Evolutionary conservation across 2,329 filamentous ascomycete species (phyloP).

Genomic region (Fusarium equiseti): DNA sequence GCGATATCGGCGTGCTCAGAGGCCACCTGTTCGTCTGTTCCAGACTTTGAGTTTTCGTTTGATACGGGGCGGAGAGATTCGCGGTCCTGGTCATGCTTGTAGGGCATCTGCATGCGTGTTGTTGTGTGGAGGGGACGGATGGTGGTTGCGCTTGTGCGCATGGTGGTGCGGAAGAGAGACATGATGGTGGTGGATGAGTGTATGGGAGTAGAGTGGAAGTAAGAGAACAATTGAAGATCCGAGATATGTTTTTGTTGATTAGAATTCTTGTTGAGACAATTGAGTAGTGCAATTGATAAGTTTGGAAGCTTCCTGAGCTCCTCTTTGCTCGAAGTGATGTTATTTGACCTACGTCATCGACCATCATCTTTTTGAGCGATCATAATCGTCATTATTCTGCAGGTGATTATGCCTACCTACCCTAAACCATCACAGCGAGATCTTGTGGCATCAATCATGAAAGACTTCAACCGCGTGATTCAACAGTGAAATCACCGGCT

Average conservation of each 20-base stretch:
- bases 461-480: not conserved
- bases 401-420: conserved; percentile 2
- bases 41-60: conserved; percentile 76
- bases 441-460: not conserved
- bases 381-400: conserved; percentile 29
- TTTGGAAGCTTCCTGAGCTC: not conserved
- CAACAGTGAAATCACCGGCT: not conserved
- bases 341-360: conserved; percentile 35
- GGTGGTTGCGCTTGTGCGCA: conserved; percentile 36
- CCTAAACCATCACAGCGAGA: not conserved
- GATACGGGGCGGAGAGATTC: conserved; percentile 73
- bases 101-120: conserved; percentile 49
- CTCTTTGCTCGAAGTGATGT: conserved; percentile 2
- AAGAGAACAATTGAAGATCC: not conserved
- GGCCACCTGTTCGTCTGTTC: conserved; percentile 70
- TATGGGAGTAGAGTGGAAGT: not conserved
- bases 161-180: conserved; percentile 38
- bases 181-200: conserved; percentile 16
- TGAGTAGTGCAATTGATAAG: conserved; percentile 10
- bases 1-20: conserved; percentile 69
- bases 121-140: conserved; percentile 53
- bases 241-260: not conserved
- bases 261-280: not conserved
- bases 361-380: conserved; percentile 25
- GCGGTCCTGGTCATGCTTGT: conserved; percentile 68